A percentile compares a stretch with the other conserved stretches of the same genome.
These are phyloP conservation scores for Polygonum aviculare DNA, from an alignment of 148 eudicot species.

Conservation along the genomic window DNA sequence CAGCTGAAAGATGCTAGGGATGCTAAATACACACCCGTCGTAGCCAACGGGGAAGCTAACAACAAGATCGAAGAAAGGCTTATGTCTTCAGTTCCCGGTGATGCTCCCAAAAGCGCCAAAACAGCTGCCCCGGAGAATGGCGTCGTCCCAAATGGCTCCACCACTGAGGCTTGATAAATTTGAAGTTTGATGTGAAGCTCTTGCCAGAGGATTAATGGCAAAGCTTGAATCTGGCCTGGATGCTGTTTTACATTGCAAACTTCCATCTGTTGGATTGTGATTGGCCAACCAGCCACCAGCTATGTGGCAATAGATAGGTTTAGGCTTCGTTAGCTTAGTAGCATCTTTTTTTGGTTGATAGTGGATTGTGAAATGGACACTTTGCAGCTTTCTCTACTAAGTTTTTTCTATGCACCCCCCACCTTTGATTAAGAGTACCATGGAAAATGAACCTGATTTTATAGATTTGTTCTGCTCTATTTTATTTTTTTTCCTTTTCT, in stretches of 20 bases:
- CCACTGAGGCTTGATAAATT: neutral
- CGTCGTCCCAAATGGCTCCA: neutral
- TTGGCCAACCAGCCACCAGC: neutral
- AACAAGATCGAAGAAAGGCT: neutral
- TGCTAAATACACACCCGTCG: neutral
- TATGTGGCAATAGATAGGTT: constrained; percentile 4
- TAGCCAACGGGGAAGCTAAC: neutral
- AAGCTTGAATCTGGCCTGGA: constrained; percentile 3
- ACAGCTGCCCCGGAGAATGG: neutral
- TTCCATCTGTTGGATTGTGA: neutral
- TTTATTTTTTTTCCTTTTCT: neutral
- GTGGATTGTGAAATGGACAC: constrained; percentile 5
- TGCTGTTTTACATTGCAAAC: constrained; percentile 4
- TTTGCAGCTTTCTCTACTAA: neutral
- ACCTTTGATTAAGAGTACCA: neutral
- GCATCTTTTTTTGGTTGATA: neutral
- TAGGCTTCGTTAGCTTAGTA: neutral
- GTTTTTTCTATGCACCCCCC: neutral
- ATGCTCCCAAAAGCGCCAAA: neutral
- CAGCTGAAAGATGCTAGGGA: constrained; percentile 1
- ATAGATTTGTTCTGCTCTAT: neutral
- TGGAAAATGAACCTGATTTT: constrained; percentile 3
- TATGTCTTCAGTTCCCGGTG: neutral
- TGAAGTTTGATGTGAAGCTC: neutral
- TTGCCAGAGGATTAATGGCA: neutral